A percentile compares a stretch with the other conserved stretches of the same genome.
These are phyloP conservation scores for Spathaspora hagerdaliae DNA, from an alignment of 805 yeast species.

Conservation along the genomic window DNA sequence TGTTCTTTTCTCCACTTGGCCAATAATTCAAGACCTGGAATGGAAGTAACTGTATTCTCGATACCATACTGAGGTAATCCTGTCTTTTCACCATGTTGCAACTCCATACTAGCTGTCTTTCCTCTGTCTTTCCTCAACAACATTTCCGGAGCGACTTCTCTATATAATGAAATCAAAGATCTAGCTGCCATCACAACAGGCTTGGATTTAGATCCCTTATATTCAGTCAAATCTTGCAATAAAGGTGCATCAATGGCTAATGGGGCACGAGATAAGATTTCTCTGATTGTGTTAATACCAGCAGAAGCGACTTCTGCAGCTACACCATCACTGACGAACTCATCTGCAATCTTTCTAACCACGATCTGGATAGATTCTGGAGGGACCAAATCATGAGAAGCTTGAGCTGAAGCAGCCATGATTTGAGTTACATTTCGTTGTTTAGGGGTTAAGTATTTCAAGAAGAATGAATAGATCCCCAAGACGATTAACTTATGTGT, in stretches of 20 bases:
- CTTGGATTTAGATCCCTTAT: constrained; percentile 90
- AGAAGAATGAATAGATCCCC: constrained; percentile 83
- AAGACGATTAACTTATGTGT: constrained; percentile 88
- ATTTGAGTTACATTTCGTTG: constrained; percentile 92
- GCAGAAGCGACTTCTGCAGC: constrained; percentile 98
- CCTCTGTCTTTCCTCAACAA: constrained; percentile 88
- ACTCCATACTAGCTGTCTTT: constrained; percentile 79
- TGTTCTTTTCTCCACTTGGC: constrained; percentile 78
- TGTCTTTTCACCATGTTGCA: constrained; percentile 58
- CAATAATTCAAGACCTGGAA: constrained; percentile 88
- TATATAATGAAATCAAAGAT: constrained; percentile 74
- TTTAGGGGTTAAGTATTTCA: constrained; percentile 90
- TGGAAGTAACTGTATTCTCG: constrained; percentile 62
- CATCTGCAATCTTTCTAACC: constrained; percentile 91
- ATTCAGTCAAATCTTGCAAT: constrained; percentile 84
- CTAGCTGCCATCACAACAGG: constrained; percentile 94
- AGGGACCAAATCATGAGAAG: constrained; percentile 94
- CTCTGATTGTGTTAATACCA: constrained; percentile 93
- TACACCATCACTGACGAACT: constrained; percentile 97
- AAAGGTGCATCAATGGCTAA: constrained; percentile 86
- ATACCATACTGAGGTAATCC: constrained; percentile 65
- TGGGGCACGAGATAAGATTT: constrained; percentile 89
- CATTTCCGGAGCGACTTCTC: constrained; percentile 98
- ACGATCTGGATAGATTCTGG: constrained; percentile 83
- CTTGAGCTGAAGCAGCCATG: constrained; percentile 96